Percentiles rank a stretch among this genome's conserved stretches.
Conservation (phyloP, 495 filamentous ascomycete species). For the Annulohypoxylon maeteangense region DNA sequence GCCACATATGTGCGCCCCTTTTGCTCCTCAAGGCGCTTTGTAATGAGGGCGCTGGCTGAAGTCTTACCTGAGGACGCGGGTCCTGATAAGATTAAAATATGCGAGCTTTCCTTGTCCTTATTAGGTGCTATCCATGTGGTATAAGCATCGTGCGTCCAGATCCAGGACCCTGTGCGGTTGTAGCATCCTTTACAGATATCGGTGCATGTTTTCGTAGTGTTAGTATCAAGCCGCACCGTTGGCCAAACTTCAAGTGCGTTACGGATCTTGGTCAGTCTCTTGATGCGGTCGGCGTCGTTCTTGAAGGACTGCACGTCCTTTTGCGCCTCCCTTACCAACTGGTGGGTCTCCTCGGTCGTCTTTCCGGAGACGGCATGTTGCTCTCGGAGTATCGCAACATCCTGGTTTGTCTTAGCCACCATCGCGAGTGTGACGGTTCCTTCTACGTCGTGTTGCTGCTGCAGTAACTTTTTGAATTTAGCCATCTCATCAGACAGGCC, state of each 20-base stretch:
- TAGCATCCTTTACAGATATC: conserved; percentile 1
- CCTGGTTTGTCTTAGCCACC: neutral
- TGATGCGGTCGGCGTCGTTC: neutral
- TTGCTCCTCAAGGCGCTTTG: conserved; percentile 11
- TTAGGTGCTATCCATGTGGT: conserved; percentile 1
- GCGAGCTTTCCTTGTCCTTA: conserved; percentile 1
- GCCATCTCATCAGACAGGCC: neutral
- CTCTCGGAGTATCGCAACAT: conserved; percentile 5
- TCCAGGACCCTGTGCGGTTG: conserved; percentile 2
- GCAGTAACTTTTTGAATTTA: neutral
- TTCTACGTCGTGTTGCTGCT: conserved; percentile 7
- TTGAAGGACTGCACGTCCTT: neutral
- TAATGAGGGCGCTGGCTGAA: conserved; percentile 1
- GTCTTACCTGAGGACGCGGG: conserved; percentile 10
- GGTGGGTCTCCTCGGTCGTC: conserved; percentile 5
- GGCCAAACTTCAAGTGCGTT: neutral
- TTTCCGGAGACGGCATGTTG: neutral
- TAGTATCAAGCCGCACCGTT: conserved; percentile 9
- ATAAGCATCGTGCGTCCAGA: conserved; percentile 4
- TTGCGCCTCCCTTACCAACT: neutral
- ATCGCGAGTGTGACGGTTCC: conserved; percentile 6
- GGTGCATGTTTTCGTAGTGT: conserved; percentile 1
- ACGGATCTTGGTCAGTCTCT: conserved; percentile 5
- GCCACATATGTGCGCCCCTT: conserved; percentile 10
- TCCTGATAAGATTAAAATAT: conserved; percentile 6